Conservation (phyloP, 305 asterid species). For the Euphrasia arctica region DNA sequence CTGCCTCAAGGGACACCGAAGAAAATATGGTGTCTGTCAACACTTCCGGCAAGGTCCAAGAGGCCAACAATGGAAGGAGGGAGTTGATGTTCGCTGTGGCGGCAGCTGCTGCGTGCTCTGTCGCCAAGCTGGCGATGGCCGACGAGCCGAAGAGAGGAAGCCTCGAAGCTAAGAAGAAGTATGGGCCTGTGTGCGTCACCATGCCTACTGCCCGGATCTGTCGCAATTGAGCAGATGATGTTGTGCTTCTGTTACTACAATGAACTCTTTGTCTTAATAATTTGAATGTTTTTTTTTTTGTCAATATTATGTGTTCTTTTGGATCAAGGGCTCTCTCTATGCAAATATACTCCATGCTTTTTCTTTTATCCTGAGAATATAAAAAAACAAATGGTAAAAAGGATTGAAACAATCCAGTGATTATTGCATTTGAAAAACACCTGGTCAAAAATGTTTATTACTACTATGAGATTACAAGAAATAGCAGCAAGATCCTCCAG, state of each 20-base stretch:
- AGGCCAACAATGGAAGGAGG: slow-evolving; percentile 38
- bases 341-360: too few species aligned
- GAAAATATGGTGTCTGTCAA: too few species aligned
- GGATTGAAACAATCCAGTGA: too few species aligned
- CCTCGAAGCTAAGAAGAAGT: slow-evolving; percentile 63
- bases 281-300: neutral
- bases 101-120: slow-evolving; percentile 43
- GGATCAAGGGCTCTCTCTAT: too few species aligned
- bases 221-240: slow-evolving; percentile 22
- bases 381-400: too few species aligned
- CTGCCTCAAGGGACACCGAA: too few species aligned
- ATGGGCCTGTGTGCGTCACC: slow-evolving; percentile 55
- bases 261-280: neutral
- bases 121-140: slow-evolving; percentile 50
- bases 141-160: slow-evolving; percentile 52
- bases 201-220: slow-evolving; percentile 74
- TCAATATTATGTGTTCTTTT: neutral
- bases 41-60: slow-evolving; percentile 18
- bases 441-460: neutral
- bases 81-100: slow-evolving; percentile 55
- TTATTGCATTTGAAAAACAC: neutral
- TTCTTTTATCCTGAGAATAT: too few species aligned
- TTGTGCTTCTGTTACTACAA: too few species aligned
- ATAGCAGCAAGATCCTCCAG: neutral
- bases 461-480: neutral